Conservation (phyloP, 768 basidiomycete genomes). For the Lepiota venenata region DNA sequence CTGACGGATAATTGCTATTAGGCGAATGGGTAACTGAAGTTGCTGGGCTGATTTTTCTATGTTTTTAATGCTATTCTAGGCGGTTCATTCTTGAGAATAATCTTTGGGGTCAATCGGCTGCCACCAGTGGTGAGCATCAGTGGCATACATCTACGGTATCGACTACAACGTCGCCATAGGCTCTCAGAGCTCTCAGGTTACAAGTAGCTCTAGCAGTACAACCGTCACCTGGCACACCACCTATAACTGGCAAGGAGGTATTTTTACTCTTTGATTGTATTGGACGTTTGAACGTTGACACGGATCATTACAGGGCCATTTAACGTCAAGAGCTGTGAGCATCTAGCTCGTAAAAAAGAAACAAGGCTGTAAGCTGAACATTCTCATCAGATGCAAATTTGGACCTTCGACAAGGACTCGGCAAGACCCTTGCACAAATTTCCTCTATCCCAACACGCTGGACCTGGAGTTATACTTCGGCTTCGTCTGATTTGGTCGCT, state of each 20-base stretch:
- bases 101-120: slow-evolving; percentile 27
- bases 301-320: background rate
- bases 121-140: slow-evolving; percentile 20
- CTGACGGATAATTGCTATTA: background rate
- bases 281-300: background rate
- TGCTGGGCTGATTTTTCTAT: background rate
- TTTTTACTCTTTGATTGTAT: background rate
- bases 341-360: too few relatives aligned
- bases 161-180: slow-evolving; percentile 14
- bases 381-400: slow-evolving; percentile 26
- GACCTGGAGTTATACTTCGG: slow-evolving; percentile 28
- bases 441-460: slow-evolving; percentile 29
- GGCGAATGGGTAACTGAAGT: slow-evolving; percentile 16
- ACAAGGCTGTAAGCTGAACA: background rate
- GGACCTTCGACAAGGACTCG: slow-evolving; percentile 25
- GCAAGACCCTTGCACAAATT: slow-evolving; percentile 25
- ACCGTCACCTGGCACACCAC: slow-evolving; percentile 28
- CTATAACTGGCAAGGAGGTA: slow-evolving; percentile 30
- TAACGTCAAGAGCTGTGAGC: slow-evolving; percentile 31
- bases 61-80: slow-evolving; percentile 4
- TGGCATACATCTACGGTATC: background rate
- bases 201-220: slow-evolving; percentile 21
- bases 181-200: slow-evolving; percentile 27
- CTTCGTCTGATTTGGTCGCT: slow-evolving; percentile 28
- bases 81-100: slow-evolving; percentile 28